phyloP scores from a whole-genome alignment of 2,329 filamentous ascomycete genomes.

The Penicillium sp. region DNA sequence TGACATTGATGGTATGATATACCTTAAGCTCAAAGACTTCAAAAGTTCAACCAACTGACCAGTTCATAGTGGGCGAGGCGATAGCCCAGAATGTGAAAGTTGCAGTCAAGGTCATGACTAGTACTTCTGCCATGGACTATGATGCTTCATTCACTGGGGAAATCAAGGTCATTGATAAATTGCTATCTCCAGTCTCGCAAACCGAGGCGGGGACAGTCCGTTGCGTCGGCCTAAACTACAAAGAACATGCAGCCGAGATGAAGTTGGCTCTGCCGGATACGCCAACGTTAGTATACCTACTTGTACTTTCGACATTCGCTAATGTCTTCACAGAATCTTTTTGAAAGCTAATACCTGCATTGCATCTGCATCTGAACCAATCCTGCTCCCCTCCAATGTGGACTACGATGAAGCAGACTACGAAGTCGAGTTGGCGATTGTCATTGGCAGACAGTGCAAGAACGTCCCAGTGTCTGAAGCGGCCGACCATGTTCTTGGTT shows the following conservation, averaged over 20 bases:
- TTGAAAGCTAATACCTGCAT: conserved; percentile 11
- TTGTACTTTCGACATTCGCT: neutral
- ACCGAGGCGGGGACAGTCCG: conserved; percentile 12
- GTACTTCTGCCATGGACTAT: conserved; percentile 8
- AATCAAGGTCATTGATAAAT: neutral
- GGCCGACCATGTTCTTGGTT: conserved; percentile 8
- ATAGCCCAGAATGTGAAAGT: conserved; percentile 4
- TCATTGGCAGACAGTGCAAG: conserved; percentile 12
- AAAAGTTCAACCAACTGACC: neutral
- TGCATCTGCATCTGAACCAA: conserved; percentile 12
- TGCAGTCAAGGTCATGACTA: conserved; percentile 3
- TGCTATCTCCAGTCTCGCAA: conserved; percentile 13
- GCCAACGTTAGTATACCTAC: conserved; percentile 6
- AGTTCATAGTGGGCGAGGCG: conserved; percentile 8
- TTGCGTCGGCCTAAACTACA: conserved; percentile 14
- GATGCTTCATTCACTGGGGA: conserved; percentile 11
- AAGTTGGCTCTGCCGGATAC: conserved; percentile 11
- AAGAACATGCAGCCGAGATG: conserved; percentile 16
- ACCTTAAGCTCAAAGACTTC: no score
- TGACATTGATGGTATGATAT: conserved; percentile 7
- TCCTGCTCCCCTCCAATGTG: conserved; percentile 12
- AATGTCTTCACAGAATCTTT: conserved; percentile 4
- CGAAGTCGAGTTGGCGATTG: conserved; percentile 12
- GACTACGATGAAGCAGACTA: conserved; percentile 13
- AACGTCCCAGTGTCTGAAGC: conserved; percentile 8